Base-by-base conservation (phyloP, 2,329 filamentous ascomycete genomes). In the Fusarium caatingaense region DNA sequence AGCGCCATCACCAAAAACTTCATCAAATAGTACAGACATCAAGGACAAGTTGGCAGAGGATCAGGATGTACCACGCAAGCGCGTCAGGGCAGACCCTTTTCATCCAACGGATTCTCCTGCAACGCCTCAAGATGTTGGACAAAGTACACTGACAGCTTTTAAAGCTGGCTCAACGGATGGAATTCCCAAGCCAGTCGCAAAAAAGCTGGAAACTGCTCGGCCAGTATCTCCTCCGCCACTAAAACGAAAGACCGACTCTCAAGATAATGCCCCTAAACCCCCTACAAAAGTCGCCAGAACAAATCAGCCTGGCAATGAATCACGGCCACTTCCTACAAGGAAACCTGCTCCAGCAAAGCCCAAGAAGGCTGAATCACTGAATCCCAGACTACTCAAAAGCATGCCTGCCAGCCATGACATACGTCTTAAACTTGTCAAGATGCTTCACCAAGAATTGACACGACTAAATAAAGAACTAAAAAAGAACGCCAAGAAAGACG, bases 401-500 rank as follows among this genome's bases (percentile, higher is more conserved):
- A 82, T 87, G 1, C 89, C 90, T 3, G 86, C 88, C 6, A 80
- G 81, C 42, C 87, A 90, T 69, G 83, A 85, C 59, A 84, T 84
- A 20, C 86, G 89, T 15, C 79, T 86, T 30, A 85, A 83, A 65
- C 82, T 90, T 4, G 78, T 94, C 25, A 87, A 87, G 68, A 82
- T 89, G 69, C 80, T 95, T 2, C 88, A 94, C 74, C 83, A 85
- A 15, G 87, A 92, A 69, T 88, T 91, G 76, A 78, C 80, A n/a
- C 85, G 90, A 7, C 84, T 94, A 11, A 94, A 95, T 74, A 81
- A 84, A 16, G 87, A 89, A 69, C 78, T 92, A 4, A 82, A 83
- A 50, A 88, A 86, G 58, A 82, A 83, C 45, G 80, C 65, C 28
- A 85, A 84, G 32, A 79, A 83, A 15, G 80, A 84, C 9, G 85